phyloP scores from a whole-genome alignment of 768 basidiomycete species.

The Tricholoma saponaceum region DNA sequence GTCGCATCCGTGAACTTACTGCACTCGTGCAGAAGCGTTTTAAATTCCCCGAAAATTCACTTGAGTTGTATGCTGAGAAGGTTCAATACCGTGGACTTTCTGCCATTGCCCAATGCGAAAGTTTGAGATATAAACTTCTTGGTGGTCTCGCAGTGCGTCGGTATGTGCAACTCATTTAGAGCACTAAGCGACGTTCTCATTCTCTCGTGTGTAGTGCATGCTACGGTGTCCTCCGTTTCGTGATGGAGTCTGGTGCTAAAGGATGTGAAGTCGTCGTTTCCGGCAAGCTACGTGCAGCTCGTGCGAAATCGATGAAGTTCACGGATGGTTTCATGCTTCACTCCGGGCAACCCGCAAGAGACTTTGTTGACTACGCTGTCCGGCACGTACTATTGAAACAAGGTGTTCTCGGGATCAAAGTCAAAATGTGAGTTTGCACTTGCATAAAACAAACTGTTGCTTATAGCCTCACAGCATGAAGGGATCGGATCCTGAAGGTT shows the following conservation, averaged over 20 bases:
- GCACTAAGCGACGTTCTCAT: background rate
- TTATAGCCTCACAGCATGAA: conserved; percentile 71
- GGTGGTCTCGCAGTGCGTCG: conserved; percentile 99
- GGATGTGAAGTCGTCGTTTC: conserved; percentile 99
- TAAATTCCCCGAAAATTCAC: conserved; percentile 98
- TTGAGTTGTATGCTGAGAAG: conserved; percentile 99
- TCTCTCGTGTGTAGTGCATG: conserved; percentile 65
- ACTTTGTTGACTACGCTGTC: conserved; percentile 97
- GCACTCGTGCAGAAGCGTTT: conserved; percentile 98
- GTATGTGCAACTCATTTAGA: conserved; percentile 40
- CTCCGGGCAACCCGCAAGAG: conserved; percentile 95
- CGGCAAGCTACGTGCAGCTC: conserved; percentile 98
- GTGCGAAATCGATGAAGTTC: conserved; percentile 99
- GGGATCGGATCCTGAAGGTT: conserved; percentile 90
- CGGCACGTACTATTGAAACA: conserved; percentile 97
- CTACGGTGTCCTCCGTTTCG: conserved; percentile 99
- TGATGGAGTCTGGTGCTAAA: conserved; percentile 99
- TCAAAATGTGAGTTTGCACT: conserved; percentile 76
- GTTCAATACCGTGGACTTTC: conserved; percentile 97
- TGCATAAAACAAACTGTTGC: background rate
- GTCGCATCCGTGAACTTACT: conserved; percentile 98
- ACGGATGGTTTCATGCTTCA: conserved; percentile 99
- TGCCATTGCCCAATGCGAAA: conserved; percentile 98
- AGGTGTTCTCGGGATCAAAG: conserved; percentile 99
- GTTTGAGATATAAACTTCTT: conserved; percentile 96